Conservation (phyloP, 2,329 filamentous ascomycete genomes). For the Colletotrichum limetticola region DNA sequence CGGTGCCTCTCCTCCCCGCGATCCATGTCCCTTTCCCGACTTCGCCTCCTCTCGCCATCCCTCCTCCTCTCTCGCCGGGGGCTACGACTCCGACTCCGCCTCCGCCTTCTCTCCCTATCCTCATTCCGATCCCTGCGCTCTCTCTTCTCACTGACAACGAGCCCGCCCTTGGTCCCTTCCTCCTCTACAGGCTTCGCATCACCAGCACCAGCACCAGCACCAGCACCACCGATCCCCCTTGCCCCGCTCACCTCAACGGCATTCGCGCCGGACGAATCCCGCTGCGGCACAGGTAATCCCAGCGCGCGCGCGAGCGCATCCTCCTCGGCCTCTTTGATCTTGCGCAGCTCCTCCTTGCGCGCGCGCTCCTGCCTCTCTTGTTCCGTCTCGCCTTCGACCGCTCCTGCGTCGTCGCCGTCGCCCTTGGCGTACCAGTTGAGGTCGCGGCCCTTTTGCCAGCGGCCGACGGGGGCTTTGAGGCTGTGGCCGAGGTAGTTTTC, state of each 20-base stretch:
- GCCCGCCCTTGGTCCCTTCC: constrained; percentile 21
- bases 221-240: constrained; percentile 46
- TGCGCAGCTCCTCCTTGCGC: constrained; percentile 80
- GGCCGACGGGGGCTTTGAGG: constrained; percentile 89
- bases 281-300: constrained; percentile 77
- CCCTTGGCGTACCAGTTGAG: constrained; percentile 73
- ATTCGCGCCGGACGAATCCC: constrained; percentile 72
- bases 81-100: constrained; percentile 49
- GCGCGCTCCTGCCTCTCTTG: constrained; percentile 69
- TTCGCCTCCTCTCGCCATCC: constrained; percentile 37
- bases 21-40: constrained; percentile 15
- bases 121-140: constrained; percentile 42
- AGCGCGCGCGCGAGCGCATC: constrained; percentile 88
- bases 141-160: constrained; percentile 37
- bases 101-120: constrained; percentile 45
- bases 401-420: constrained; percentile 55
- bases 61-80: constrained; percentile 40
- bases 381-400: constrained; percentile 65
- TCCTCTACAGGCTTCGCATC: constrained; percentile 38
- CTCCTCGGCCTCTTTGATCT: constrained; percentile 90
- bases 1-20: constrained; percentile 18
- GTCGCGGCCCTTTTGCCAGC: constrained; percentile 85
- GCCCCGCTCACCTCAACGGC: constrained; percentile 69
- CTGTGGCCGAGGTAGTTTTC: constrained; percentile 93
- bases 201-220: constrained; percentile 31